These are phyloP conservation scores for Neurospora intermedia DNA, from an alignment of 495 filamentous ascomycete species.

Conservation along the genomic window DNA sequence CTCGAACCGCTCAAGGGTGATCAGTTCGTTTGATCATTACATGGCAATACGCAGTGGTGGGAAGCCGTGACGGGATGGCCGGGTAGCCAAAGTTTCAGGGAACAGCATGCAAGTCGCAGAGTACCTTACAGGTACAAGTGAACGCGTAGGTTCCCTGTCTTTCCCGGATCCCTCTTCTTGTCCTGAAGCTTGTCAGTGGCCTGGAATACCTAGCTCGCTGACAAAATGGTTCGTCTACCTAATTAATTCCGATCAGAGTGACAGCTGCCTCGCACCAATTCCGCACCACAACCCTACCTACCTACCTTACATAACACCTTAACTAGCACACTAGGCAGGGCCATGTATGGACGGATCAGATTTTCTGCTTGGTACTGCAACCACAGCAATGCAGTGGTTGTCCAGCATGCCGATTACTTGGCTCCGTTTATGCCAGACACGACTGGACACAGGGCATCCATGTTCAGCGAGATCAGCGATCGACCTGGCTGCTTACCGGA, in stretches of 20 bases:
- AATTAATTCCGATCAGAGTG: background rate
- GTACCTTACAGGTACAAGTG: background rate
- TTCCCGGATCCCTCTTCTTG: background rate
- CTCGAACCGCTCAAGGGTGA: background rate
- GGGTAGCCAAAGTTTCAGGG: background rate
- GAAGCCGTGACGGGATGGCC: background rate
- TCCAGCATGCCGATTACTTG: background rate
- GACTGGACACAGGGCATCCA: conserved; percentile 1
- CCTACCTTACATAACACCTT: background rate
- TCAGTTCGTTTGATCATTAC: background rate
- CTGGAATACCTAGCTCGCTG: background rate
- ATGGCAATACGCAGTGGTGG: background rate
- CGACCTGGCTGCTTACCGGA: background rate
- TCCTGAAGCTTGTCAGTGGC: background rate
- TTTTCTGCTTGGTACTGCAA: background rate
- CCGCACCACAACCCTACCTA: background rate
- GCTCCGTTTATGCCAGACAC: background rate
- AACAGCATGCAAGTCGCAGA: background rate
- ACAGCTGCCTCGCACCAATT: background rate
- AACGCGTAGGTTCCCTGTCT: background rate
- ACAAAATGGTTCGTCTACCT: background rate
- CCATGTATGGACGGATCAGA: background rate
- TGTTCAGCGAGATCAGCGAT: background rate
- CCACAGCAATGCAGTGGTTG: background rate
- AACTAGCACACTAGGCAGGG: conserved; percentile 1